Evolutionary conservation across 116 monocot species (phyloP), one percentile per base, ranked within the genome.

Genomic region (Trichopus zeylanicus): DNA sequence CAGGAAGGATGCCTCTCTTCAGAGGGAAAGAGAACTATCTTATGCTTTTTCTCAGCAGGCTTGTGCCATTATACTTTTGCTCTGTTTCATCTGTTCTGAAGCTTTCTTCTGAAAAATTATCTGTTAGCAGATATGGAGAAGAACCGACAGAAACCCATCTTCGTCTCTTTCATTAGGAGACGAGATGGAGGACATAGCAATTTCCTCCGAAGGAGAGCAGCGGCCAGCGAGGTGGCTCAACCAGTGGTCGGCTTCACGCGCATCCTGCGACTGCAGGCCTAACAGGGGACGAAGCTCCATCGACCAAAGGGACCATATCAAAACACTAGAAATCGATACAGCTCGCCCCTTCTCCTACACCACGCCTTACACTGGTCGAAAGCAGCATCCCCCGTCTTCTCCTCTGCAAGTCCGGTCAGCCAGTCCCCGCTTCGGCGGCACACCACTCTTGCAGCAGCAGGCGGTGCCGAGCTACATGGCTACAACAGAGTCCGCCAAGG

Each of bases 401-500:
- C 72, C 79, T 5, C 28, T 86, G 6, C 87, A 91, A 29, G 80
- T 85, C 35, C 87, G 88, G 11, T 98, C 97, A 0, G 81, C 91
- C 3, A 91, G 92, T 68, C 91, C 92, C 1, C 77, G 82, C n/a
- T 76, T 59, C 13, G 42, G 13, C 12, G 42, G 18, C 42, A 16
- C 42, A n/a, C 57, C 42, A 13, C 42, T 13, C 6, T 59, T 56
- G 38, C 55, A 56, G 26, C 73, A 66, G 24, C 51, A 51, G 29
- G 48, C 71, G 9, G 32, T 85, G 51, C 99, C 99, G 20, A 91
- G 82, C 63, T 99, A 99, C 80, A 99, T 99, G 99, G 80, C 82
- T 0, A 79, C 99, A 23, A 99, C 92, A 31, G 99, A 92, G 80
- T 99, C 88, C 7, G 88, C 99, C 1, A 88, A 85, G 60, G 99